These are phyloP conservation scores for Verbena officinalis DNA, from an alignment of 257 asterid species.

Conservation along the genomic window DNA sequence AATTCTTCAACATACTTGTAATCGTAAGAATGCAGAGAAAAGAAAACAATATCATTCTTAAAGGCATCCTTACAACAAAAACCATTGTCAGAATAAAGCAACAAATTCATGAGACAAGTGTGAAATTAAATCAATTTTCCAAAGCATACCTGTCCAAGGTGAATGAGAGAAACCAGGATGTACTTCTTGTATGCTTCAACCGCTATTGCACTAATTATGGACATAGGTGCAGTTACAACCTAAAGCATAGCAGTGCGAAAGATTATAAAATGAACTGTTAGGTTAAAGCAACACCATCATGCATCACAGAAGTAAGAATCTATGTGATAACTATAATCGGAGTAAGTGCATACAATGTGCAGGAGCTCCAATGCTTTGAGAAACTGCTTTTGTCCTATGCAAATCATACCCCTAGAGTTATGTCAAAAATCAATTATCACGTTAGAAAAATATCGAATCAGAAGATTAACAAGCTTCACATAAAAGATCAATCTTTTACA, in stretches of 20 bases:
- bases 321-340: slow-evolving; percentile 1
- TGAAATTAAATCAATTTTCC: slow-evolving; percentile 8
- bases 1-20: slow-evolving; percentile 8
- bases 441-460: slow-evolving; percentile 16
- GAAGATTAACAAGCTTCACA: slow-evolving; percentile 9
- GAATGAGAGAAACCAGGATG: slow-evolving; percentile 86
- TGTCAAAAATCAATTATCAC: slow-evolving; percentile 31
- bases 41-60: not conserved
- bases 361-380: slow-evolving; percentile 87
- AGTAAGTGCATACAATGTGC: slow-evolving; percentile 64
- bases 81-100: slow-evolving; percentile 1
- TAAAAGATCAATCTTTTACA: slow-evolving; percentile 10
- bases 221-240: slow-evolving; percentile 99
- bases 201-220: slow-evolving; percentile 75
- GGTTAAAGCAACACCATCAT: slow-evolving; percentile 1
- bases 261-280: slow-evolving; percentile 1
- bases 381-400: slow-evolving; percentile 87
- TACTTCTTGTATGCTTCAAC: slow-evolving; percentile 97
- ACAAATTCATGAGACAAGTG: slow-evolving; percentile 5
- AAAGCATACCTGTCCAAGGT: slow-evolving; percentile 78
- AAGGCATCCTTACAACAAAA: slow-evolving; percentile 5
- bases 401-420: slow-evolving; percentile 78
- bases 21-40: not conserved
- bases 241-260: slow-evolving; percentile 35
- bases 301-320: slow-evolving; percentile 6